Evolutionary conservation across 495 filamentous ascomycete species (phyloP).

Genomic region (Symbiotaphrina buchneri): DNA sequence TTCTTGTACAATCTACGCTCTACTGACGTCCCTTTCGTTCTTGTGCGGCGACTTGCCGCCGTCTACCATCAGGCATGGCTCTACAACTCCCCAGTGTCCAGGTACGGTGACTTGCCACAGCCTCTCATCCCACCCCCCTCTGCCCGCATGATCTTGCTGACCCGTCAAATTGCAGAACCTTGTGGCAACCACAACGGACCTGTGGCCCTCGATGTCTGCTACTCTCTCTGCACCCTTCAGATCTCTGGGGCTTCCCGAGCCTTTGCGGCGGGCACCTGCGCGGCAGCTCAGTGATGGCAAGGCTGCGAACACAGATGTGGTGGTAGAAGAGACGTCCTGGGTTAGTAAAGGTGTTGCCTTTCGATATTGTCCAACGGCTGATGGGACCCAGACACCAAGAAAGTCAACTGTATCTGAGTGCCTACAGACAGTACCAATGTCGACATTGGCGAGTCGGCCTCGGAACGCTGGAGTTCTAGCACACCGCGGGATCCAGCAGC

Average conservation of each 20-base stretch:
- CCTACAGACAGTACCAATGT: slow-evolving; percentile 1
- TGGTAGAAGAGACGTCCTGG: not conserved
- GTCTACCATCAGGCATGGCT: not conserved
- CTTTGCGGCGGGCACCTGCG: not conserved
- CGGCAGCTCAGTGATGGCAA: no score
- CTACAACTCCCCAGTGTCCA: not conserved
- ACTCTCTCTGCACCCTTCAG: slow-evolving; percentile 21
- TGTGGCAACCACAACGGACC: slow-evolving; percentile 23
- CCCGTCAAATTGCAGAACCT: slow-evolving; percentile 11
- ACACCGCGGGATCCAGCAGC: not conserved
- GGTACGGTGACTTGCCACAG: not conserved
- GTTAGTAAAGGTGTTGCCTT: not conserved
- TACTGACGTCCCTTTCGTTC: not conserved
- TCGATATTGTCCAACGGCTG: not conserved
- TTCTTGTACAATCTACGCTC: not conserved
- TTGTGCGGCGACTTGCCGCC: not conserved
- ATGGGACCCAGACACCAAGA: no score
- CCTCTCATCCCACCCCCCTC: not conserved
- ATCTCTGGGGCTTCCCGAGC: slow-evolving; percentile 4
- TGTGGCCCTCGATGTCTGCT: slow-evolving; percentile 30
- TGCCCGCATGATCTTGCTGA: not conserved
- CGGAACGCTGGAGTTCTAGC: not conserved
- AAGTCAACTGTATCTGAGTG: slow-evolving; percentile 1
- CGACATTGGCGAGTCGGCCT: not conserved
- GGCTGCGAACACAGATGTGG: not conserved